These are phyloP conservation scores for Rhodomyrtus tomentosa DNA, from an alignment of 345 rosid genomes.

Conservation along the genomic window DNA sequence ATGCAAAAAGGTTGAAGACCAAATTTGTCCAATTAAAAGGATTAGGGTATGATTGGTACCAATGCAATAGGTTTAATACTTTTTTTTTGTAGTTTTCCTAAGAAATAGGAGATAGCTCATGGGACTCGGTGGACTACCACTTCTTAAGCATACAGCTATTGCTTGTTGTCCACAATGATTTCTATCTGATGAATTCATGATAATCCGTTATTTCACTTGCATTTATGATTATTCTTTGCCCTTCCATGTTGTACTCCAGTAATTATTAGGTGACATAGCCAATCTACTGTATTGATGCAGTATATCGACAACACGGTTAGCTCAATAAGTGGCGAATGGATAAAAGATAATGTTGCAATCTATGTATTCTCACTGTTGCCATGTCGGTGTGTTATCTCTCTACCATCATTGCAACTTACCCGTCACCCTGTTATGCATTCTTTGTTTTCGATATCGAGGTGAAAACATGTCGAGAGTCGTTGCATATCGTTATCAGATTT, in stretches of 20 bases:
- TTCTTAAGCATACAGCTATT: conserved; percentile 29
- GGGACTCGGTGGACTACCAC: conserved; percentile 85
- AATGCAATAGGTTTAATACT: too few species aligned
- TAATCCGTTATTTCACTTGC: background rate
- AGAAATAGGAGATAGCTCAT: conserved; percentile 74
- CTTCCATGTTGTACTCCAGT: background rate
- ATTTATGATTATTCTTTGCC: background rate
- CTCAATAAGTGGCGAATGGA: background rate
- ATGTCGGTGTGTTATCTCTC: background rate
- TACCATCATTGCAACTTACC: background rate
- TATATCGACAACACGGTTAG: background rate
- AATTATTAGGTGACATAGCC: background rate
- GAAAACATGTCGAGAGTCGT: background rate
- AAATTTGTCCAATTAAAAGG: too few species aligned
- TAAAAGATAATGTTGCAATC: background rate
- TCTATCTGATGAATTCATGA: background rate
- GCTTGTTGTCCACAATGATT: background rate
- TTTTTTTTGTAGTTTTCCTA: background rate
- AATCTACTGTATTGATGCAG: background rate
- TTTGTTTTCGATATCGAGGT: background rate
- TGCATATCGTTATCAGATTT: background rate
- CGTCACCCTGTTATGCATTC: background rate
- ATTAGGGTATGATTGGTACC: too few species aligned
- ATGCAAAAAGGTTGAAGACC: too few species aligned
- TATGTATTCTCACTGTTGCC: background rate